A percentile compares a stretch with the other conserved stretches of the same genome.
These are phyloP conservation scores for Jackrogersella multiformis DNA, from an alignment of 495 filamentous ascomycete genomes.

Conservation along the genomic window DNA sequence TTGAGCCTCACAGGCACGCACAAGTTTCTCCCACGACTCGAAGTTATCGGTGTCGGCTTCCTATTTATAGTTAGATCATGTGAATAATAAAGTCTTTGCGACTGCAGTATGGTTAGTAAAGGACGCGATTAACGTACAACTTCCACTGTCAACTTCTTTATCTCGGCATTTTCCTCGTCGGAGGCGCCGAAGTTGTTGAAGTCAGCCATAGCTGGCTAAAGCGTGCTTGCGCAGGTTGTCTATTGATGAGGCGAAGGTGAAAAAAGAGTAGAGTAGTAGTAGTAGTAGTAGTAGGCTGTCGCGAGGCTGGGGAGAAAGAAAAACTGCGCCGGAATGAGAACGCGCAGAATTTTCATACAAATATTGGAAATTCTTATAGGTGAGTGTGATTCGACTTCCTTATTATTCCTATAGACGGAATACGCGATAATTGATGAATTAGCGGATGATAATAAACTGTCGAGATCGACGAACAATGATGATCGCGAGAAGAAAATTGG, in stretches of 20 bases:
- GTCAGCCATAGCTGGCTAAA: conserved; percentile 51
- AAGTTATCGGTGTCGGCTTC: conserved; percentile 88
- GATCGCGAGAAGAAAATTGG: conserved; percentile 31
- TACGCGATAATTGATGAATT: conserved; percentile 7
- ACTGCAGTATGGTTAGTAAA: not conserved
- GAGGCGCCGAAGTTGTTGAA: conserved; percentile 72
- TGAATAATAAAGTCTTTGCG: conserved; percentile 3
- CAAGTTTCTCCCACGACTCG: conserved; percentile 93
- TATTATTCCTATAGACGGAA: not conserved
- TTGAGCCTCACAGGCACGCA: conserved; percentile 80
- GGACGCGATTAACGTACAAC: conserved; percentile 67
- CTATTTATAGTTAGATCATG: conserved; percentile 44
- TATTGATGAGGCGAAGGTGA: conserved; percentile 11
- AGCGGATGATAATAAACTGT: conserved; percentile 29
- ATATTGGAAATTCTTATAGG: conserved; percentile 8
- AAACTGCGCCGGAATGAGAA: not conserved
- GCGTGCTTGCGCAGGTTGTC: conserved; percentile 6
- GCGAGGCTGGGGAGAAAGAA: conserved; percentile 32
- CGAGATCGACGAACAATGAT: conserved; percentile 39
- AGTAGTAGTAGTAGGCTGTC: not conserved
- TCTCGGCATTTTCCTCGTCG: conserved; percentile 86
- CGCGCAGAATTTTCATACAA: conserved; percentile 7
- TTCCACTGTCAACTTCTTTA: conserved; percentile 78
- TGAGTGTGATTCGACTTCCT: not conserved
- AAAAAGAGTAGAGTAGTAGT: not conserved